A percentile compares a stretch with the other conserved stretches of the same genome.
phyloP scores from a whole-genome alignment of 2,329 filamentous ascomycete genomes.

The Penicillium sp. region DNA sequence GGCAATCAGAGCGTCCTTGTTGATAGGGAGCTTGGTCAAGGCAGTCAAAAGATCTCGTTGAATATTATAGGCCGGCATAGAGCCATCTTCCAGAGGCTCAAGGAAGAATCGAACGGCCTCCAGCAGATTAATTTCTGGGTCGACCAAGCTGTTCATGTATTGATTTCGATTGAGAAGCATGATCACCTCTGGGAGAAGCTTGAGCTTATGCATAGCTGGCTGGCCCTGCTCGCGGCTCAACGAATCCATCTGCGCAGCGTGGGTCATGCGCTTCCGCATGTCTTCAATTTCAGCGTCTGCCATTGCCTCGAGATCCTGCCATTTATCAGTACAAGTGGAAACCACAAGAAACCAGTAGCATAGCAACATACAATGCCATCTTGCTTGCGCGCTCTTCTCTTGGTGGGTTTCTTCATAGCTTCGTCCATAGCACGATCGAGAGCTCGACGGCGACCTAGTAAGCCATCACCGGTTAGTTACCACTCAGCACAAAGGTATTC shows the following conservation, averaged over 20 bases:
- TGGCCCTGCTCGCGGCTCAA: slow-evolving; percentile 69
- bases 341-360: neutral
- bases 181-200: slow-evolving; percentile 85
- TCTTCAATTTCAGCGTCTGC: slow-evolving; percentile 84
- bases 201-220: slow-evolving; percentile 86
- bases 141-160: slow-evolving; percentile 73
- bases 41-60: slow-evolving; percentile 88
- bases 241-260: slow-evolving; percentile 81
- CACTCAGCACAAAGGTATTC: neutral
- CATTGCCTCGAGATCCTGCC: slow-evolving; percentile 77
- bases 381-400: slow-evolving; percentile 66
- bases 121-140: slow-evolving; percentile 90
- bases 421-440: slow-evolving; percentile 84
- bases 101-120: slow-evolving; percentile 96
- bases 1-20: slow-evolving; percentile 82
- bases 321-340: slow-evolving; percentile 8
- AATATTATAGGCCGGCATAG: slow-evolving; percentile 92
- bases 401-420: slow-evolving; percentile 73
- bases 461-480: slow-evolving; percentile 3
- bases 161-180: slow-evolving; percentile 81
- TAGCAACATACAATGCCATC: slow-evolving; percentile 68
- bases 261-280: slow-evolving; percentile 84
- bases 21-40: slow-evolving; percentile 73
- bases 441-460: slow-evolving; percentile 63
- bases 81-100: slow-evolving; percentile 89